phyloP scores from a whole-genome alignment of 2,329 filamentous ascomycete genomes.

The Alternaria ventricosa region DNA sequence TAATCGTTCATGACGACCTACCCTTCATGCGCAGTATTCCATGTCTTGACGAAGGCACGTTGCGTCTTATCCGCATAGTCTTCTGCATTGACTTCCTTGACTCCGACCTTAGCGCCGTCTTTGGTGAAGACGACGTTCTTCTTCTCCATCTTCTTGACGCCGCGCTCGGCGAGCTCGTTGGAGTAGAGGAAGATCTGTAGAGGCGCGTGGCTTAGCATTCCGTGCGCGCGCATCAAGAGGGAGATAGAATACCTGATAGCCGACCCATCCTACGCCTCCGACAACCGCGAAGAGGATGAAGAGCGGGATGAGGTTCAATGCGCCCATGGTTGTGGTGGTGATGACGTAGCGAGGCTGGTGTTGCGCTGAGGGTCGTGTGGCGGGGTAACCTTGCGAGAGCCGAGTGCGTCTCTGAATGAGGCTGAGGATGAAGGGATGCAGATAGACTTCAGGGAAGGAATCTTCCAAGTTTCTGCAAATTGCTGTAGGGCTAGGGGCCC shows the following conservation, averaged over 20 bases:
- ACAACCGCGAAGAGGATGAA: slow-evolving; percentile 67
- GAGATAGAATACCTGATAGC: slow-evolving; percentile 63
- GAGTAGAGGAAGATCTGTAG: slow-evolving; percentile 68
- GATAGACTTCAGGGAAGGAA: background rate
- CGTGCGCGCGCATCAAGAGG: background rate
- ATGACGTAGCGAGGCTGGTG: slow-evolving; percentile 15
- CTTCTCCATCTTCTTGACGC: slow-evolving; percentile 73
- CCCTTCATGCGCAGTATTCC: slow-evolving; percentile 50
- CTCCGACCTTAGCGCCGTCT: slow-evolving; percentile 74
- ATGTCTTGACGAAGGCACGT: slow-evolving; percentile 61
- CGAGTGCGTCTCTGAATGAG: background rate
- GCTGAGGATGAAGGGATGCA: background rate
- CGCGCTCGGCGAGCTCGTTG: slow-evolving; percentile 69
- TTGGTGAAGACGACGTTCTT: slow-evolving; percentile 79
- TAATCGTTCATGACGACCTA: background rate
- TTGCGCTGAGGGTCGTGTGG: background rate
- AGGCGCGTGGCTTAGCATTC: slow-evolving; percentile 2
- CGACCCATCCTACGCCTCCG: slow-evolving; percentile 66
- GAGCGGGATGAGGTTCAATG: slow-evolving; percentile 67
- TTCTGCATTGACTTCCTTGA: slow-evolving; percentile 72
- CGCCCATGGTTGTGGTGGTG: slow-evolving; percentile 40
- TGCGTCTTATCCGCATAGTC: slow-evolving; percentile 77
- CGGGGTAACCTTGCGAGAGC: slow-evolving; percentile 2
- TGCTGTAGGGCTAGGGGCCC: slow-evolving; percentile 7
- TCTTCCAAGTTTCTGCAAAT: background rate